phyloP scores from a whole-genome alignment of 2,329 filamentous ascomycete species.

The Pseudogymnoascus verrucosus region DNA sequence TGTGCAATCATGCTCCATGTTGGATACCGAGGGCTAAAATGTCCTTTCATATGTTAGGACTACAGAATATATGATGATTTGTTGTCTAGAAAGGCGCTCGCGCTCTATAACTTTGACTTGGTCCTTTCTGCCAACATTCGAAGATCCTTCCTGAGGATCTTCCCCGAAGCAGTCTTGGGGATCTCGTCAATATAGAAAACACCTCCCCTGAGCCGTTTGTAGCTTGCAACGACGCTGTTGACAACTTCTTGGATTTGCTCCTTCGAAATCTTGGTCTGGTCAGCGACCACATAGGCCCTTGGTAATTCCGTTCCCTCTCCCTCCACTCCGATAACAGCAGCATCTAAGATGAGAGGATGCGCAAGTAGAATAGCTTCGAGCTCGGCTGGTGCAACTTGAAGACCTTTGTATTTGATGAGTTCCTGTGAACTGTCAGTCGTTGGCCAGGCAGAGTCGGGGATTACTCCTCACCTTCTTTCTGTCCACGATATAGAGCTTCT shows the following conservation, averaged over 20 bases:
- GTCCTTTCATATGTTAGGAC: not conserved
- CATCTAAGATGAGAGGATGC: slow-evolving; percentile 42
- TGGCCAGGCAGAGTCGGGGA: no score
- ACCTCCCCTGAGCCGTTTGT: not conserved
- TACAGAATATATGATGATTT: not conserved
- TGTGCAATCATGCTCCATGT: not conserved
- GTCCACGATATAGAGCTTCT: slow-evolving; percentile 59
- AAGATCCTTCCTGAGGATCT: slow-evolving; percentile 23
- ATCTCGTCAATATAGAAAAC: not conserved
- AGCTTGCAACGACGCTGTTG: slow-evolving; percentile 15
- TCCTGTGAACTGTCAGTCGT: slow-evolving; percentile 29
- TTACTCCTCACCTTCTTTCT: slow-evolving; percentile 46
- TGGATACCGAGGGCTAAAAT: not conserved
- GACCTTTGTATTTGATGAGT: slow-evolving; percentile 38
- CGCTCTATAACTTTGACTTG: not conserved
- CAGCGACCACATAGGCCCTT: slow-evolving; percentile 33
- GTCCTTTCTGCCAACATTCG: slow-evolving; percentile 22
- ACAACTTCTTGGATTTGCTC: slow-evolving; percentile 28
- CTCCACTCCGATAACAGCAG: slow-evolving; percentile 51
- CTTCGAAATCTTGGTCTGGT: slow-evolving; percentile 22
- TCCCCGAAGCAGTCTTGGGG: not conserved
- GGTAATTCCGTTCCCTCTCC: slow-evolving; percentile 33
- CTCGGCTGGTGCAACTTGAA: slow-evolving; percentile 37
- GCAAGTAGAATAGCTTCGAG: slow-evolving; percentile 31
- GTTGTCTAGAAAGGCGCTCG: not conserved